phyloP scores from a whole-genome alignment of 148 eudicot genomes.

The Gaultheria prostrata region DNA sequence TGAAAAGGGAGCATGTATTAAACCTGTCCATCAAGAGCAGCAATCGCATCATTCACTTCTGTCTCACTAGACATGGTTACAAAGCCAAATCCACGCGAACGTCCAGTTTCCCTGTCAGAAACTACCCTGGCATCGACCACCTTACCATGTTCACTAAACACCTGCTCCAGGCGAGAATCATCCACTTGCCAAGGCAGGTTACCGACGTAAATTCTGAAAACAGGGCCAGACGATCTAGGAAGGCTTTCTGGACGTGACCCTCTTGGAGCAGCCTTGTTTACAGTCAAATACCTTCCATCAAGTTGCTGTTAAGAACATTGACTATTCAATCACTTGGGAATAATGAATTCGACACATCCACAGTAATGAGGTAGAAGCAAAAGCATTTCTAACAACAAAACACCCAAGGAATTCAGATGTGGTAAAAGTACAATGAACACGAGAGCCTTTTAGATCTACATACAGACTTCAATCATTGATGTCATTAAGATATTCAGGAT shows the following conservation, averaged over 20 bases:
- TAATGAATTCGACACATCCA: neutral
- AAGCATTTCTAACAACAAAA: neutral
- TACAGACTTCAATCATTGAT: neutral
- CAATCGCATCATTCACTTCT: constrained; percentile 71
- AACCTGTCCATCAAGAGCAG: constrained; percentile 85
- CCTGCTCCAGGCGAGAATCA: constrained; percentile 54
- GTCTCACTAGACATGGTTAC: constrained; percentile 73
- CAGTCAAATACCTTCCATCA: constrained; percentile 58
- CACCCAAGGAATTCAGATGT: neutral
- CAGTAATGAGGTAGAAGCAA: neutral
- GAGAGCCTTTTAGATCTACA: neutral
- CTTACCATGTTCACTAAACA: constrained; percentile 69
- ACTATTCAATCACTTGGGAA: neutral
- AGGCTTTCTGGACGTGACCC: constrained; percentile 73
- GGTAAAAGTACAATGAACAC: neutral
- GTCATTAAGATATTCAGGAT: neutral
- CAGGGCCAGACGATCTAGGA: constrained; percentile 41
- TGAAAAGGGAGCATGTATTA: neutral
- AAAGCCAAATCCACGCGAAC: constrained; percentile 88
- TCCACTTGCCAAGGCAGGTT: constrained; percentile 86
- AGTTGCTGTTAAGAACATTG: constrained; percentile 47
- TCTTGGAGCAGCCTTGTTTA: constrained; percentile 88
- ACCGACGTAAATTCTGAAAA: constrained; percentile 68
- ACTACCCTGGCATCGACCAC: constrained; percentile 61
- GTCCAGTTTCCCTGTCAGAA: constrained; percentile 65